Base-by-base conservation (phyloP, 805 yeast genomes). In the Zygoascus ofunaensis region DNA sequence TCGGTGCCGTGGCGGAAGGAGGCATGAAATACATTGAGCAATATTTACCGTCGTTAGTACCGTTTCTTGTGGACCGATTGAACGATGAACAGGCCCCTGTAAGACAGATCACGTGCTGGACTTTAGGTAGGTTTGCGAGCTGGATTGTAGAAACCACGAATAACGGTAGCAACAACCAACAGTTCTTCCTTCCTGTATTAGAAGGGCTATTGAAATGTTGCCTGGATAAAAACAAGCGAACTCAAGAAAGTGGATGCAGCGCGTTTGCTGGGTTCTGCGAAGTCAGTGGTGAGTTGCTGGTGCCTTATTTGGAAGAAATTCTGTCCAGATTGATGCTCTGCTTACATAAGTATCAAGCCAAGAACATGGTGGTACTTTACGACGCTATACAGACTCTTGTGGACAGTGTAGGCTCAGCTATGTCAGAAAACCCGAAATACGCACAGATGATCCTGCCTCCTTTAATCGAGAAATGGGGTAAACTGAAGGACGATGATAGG, bases 41-140 rank as follows among this genome's bases (percentile, higher is more conserved):
- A 34, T 83, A 83, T 54, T 67, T 92, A 34, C 94, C 96, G 2
- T 74, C 79, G 23, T 66, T 92, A 39, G 79, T 90, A 28, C 95
- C 95, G 32, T 87, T 80, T 58, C 69, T 92, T 49, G 87, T 87
- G 22, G 86, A 87, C 46, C 71, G 94, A 55, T 65, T 89, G 47
- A 70, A 70, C 43, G 97, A 89, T 60, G 56, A 55, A 30, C 82
- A 87, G 63, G 80, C 95, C 5, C 75, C 94, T 18, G 94, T 92
- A 3, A 74, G 97, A 52, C 94, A 87, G 62, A 92, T 92, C 42
- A 69, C 95, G 0, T 90, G 97, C 67, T 92, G 98, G 98, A 85
- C 97, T 0, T 66, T 92, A 38, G 82, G 95, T 37, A 72, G 97
- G 45, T 92, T 82, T 60, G 74, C 92, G 0, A 56, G 73, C 2